Percentiles rank a stretch among this genome's conserved stretches.
Evolutionary conservation across 805 yeast species (phyloP).

Genomic region (Cyberlindnera maclurae): DNA sequence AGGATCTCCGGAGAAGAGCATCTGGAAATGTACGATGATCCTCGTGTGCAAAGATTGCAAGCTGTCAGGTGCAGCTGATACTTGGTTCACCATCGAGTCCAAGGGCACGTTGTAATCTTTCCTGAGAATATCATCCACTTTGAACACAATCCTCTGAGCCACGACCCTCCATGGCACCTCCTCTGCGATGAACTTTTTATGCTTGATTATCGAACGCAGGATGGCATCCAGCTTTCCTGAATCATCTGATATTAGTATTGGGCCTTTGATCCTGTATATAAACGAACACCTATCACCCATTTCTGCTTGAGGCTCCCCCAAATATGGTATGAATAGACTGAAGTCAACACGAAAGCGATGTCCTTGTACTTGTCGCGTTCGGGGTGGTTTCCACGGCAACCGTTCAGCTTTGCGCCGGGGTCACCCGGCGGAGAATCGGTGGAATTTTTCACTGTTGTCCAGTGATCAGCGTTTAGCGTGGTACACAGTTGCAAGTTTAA

Average conservation of each 20-base stretch:
- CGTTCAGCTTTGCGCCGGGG: no score
- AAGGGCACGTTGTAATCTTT: slow-evolving; percentile 3
- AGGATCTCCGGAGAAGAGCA: slow-evolving; percentile 12
- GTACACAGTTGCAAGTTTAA: not conserved
- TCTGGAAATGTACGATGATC: slow-evolving; percentile 6
- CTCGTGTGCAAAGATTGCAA: not conserved
- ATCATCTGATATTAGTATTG: no score
- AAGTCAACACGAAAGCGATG: no score
- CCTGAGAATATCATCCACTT: slow-evolving; percentile 7
- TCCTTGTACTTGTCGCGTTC: no score
- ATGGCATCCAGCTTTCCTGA: not conserved
- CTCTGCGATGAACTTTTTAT: not conserved
- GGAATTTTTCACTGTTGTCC: slow-evolving; percentile 1
- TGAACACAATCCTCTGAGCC: not conserved
- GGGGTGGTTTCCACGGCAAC: no score
- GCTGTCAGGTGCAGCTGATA: not conserved
- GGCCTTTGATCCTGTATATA: no score
- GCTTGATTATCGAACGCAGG: not conserved
- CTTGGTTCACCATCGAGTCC: not conserved
- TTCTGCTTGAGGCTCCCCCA: no score
- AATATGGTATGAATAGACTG: no score
- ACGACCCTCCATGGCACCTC: not conserved
- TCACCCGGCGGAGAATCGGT: no score
- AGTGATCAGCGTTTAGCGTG: not conserved
- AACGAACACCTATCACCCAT: no score